These are phyloP conservation scores for Gigaspora rosea DNA, from an alignment of 192 early-diverging fungal genomes.

Conservation along the genomic window DNA sequence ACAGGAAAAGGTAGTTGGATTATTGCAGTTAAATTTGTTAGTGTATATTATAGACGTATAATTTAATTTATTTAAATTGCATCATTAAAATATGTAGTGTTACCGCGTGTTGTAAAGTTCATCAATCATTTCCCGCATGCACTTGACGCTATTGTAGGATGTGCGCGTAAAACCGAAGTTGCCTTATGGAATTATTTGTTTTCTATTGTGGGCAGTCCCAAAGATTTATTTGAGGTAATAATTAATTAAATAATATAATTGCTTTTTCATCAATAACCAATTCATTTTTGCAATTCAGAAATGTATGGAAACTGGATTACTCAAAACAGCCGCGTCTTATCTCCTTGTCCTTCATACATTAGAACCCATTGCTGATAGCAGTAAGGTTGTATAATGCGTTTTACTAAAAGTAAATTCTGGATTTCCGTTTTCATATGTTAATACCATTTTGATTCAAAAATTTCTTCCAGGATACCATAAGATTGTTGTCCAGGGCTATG, in stretches of 20 bases:
- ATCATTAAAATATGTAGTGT: slow-evolving; percentile 42
- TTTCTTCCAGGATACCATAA: slow-evolving; percentile 57
- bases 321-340: slow-evolving; percentile 90
- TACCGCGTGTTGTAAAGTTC: slow-evolving; percentile 74
- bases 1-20: slow-evolving; percentile 44
- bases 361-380: slow-evolving; percentile 67
- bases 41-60: not conserved
- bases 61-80: not conserved
- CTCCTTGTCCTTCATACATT: slow-evolving; percentile 92
- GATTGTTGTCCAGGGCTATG: slow-evolving; percentile 71
- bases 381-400: slow-evolving; percentile 47
- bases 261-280: not conserved
- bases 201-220: slow-evolving; percentile 79
- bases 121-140: slow-evolving; percentile 78
- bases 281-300: slow-evolving; percentile 38
- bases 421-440: not conserved
- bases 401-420: not conserved
- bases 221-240: slow-evolving; percentile 78
- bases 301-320: slow-evolving; percentile 66
- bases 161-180: slow-evolving; percentile 96
- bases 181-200: slow-evolving; percentile 90
- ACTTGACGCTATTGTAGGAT: slow-evolving; percentile 89
- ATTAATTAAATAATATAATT: slow-evolving; percentile 3
- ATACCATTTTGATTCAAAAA: slow-evolving; percentile 24
- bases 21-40: not conserved